These are phyloP conservation scores for Candida broadrunensis DNA, from an alignment of 805 yeast species.

Conservation along the genomic window DNA sequence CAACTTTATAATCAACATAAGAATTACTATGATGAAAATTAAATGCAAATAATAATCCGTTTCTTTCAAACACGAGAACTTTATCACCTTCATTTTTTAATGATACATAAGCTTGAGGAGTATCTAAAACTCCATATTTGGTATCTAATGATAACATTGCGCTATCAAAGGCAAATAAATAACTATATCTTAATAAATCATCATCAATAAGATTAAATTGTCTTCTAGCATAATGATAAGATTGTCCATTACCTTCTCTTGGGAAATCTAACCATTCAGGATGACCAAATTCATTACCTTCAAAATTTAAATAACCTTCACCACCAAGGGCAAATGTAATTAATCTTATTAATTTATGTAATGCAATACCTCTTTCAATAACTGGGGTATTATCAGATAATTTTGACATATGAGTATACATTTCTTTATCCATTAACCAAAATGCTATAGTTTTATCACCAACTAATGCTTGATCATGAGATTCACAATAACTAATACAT, in stretches of 20 bases:
- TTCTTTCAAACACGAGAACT: constrained; percentile 84
- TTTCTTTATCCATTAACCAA: constrained; percentile 98
- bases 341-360: constrained; percentile 88
- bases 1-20: constrained; percentile 82
- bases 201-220: constrained; percentile 89
- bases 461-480: constrained; percentile 96
- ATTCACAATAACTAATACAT: constrained; percentile 89
- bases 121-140: constrained; percentile 65
- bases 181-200: constrained; percentile 73
- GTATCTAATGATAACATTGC: constrained; percentile 80
- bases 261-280: constrained; percentile 99
- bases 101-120: constrained; percentile 76
- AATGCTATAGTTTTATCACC: constrained; percentile 96
- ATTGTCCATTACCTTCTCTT: constrained; percentile 79
- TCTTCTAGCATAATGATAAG: constrained; percentile 91
- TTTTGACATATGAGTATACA: constrained; percentile 93
- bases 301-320: constrained; percentile 92
- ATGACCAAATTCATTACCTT: constrained; percentile 98
- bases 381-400: constrained; percentile 70
- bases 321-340: constrained; percentile 92
- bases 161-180: constrained; percentile 75
- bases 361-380: constrained; percentile 83
- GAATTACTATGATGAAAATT: constrained; percentile 88
- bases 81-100: constrained; percentile 88
- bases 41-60: constrained; percentile 78